Conservation (phyloP, 2,329 filamentous ascomycete species). For the Arthrinium phaeospermum region DNA sequence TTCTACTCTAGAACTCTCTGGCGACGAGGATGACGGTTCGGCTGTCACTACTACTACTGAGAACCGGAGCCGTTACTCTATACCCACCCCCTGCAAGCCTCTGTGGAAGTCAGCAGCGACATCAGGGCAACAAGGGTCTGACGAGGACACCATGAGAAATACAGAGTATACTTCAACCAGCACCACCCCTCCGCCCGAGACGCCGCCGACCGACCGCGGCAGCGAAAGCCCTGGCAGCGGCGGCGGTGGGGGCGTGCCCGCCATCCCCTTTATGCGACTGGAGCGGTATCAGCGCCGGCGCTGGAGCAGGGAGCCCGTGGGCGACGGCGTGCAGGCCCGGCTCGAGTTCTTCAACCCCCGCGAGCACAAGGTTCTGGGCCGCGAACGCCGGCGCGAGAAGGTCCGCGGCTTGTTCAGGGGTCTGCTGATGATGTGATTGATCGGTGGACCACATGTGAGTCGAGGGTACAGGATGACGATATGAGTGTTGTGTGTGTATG, state of each 20-base stretch:
- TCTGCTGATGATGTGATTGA: slow-evolving; percentile 14
- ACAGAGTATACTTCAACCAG: too few species aligned
- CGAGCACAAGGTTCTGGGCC: slow-evolving; percentile 10
- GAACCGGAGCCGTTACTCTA: neutral
- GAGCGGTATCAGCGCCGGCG: slow-evolving; percentile 21
- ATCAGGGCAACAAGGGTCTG: neutral
- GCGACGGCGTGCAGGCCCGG: slow-evolving; percentile 18
- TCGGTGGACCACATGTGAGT: too few species aligned
- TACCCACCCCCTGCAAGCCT: neutral
- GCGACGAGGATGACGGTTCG: neutral
- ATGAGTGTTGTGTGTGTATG: neutral
- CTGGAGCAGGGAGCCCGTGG: slow-evolving; percentile 16
- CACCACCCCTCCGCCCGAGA: neutral
- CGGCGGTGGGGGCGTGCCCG: neutral
- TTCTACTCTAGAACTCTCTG: too few species aligned
- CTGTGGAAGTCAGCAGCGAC: neutral
- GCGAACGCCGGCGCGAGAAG: slow-evolving; percentile 2
- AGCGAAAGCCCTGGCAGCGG: neutral
- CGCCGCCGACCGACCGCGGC: too few species aligned
- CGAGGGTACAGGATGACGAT: neutral
- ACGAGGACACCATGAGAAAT: neutral
- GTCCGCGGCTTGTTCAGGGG: slow-evolving; percentile 15
- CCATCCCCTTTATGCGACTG: slow-evolving; percentile 18
- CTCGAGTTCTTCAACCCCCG: slow-evolving; percentile 22
- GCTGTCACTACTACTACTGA: neutral